phyloP scores from a whole-genome alignment of 768 basidiomycete genomes.

The Tremella fuciformis region DNA sequence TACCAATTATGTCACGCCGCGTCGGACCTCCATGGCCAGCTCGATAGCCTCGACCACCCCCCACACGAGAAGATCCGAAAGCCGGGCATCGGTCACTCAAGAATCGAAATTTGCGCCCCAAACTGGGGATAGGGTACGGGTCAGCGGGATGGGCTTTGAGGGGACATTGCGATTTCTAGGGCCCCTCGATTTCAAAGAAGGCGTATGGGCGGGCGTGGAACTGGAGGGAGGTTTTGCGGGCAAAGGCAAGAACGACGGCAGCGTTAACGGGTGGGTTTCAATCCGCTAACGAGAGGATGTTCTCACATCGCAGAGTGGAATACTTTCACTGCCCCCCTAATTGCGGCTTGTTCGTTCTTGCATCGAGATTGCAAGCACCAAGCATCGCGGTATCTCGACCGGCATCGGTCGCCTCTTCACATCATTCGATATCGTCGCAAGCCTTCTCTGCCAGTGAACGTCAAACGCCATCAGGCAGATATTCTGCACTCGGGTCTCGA shows the following conservation, averaged over 20 bases:
- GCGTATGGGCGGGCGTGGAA: conserved; percentile 91
- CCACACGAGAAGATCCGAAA: conserved; percentile 36
- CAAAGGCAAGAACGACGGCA: conserved; percentile 92
- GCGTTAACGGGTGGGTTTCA: conserved; percentile 73
- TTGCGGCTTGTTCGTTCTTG: conserved; percentile 87
- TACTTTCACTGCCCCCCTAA: conserved; percentile 82
- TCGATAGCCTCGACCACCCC: conserved; percentile 38
- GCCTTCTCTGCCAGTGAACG: conserved; percentile 38
- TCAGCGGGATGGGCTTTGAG: conserved; percentile 82
- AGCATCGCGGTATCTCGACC: conserved; percentile 70
- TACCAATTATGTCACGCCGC: conserved; percentile 28
- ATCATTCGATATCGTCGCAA: conserved; percentile 46
- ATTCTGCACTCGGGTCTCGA: conserved; percentile 28
- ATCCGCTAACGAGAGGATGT: not conserved
- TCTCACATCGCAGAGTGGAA: conserved; percentile 59
- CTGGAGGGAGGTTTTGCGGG: conserved; percentile 78
- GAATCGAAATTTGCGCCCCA: conserved; percentile 51
- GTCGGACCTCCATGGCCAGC: conserved; percentile 43
- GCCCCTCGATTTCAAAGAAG: conserved; percentile 80
- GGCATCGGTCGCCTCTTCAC: conserved; percentile 74
- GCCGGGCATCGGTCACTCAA: conserved; percentile 21
- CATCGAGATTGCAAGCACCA: conserved; percentile 73
- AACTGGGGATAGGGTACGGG: conserved; percentile 76
- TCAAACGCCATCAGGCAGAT: conserved; percentile 1
- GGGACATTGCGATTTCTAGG: conserved; percentile 78